These are phyloP conservation scores for Nothomitra cinnamomea DNA, from an alignment of 2,329 filamentous ascomycete genomes.

Conservation along the genomic window DNA sequence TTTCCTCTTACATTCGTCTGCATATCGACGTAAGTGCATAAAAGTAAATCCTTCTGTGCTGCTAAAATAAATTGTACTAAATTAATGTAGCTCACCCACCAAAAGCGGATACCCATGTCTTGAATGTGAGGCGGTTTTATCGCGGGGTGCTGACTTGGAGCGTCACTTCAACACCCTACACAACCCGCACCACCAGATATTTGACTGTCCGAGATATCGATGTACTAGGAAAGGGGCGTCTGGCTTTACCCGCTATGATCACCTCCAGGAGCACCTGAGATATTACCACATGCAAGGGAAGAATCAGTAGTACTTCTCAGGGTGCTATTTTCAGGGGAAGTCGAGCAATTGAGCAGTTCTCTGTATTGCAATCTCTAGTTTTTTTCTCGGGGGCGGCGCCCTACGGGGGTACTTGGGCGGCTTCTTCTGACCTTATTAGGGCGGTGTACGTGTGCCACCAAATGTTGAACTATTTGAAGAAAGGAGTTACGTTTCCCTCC, in stretches of 20 bases:
- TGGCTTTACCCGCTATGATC: slow-evolving; percentile 39
- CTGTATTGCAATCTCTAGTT: too few relatives aligned
- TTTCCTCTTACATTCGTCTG: neutral
- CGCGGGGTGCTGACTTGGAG: slow-evolving; percentile 30
- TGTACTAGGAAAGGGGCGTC: slow-evolving; percentile 27
- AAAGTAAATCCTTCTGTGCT: too few relatives aligned
- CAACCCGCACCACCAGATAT: slow-evolving; percentile 19
- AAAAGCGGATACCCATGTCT: neutral
- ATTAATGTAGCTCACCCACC: too few relatives aligned
- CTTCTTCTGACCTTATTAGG: too few relatives aligned
- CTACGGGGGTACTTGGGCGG: too few relatives aligned
- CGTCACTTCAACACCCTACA: slow-evolving; percentile 31
- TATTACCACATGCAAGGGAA: slow-evolving; percentile 33
- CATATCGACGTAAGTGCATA: neutral
- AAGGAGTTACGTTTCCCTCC: too few relatives aligned
- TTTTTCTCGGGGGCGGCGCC: too few relatives aligned
- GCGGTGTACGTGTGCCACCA: too few relatives aligned
- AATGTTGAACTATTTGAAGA: too few relatives aligned
- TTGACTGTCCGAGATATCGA: slow-evolving; percentile 26
- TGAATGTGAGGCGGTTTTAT: slow-evolving; percentile 18
- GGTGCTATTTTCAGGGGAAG: too few relatives aligned
- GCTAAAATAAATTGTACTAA: too few relatives aligned
- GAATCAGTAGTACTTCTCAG: neutral
- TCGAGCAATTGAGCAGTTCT: too few relatives aligned
- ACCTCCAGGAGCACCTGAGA: slow-evolving; percentile 38